Conservation (phyloP, 2,329 filamentous ascomycete species). For the Ceratocystis alfenasii region DNA sequence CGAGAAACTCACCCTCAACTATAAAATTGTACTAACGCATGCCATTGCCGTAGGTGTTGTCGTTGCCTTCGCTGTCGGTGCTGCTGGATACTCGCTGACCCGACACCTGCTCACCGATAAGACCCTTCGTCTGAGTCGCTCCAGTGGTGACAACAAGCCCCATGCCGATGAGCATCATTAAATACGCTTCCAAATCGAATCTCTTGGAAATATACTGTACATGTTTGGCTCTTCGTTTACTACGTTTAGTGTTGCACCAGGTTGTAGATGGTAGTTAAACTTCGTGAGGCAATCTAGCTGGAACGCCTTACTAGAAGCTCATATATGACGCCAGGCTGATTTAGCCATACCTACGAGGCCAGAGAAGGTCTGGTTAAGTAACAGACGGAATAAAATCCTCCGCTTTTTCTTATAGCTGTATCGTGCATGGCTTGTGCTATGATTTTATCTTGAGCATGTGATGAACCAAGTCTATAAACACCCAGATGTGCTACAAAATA, state of each 20-base stretch:
- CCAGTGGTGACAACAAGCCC: conserved; percentile 32
- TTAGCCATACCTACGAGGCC: background rate
- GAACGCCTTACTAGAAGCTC: background rate
- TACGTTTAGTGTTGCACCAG: conserved; percentile 3
- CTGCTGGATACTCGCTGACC: conserved; percentile 67
- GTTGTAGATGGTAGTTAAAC: background rate
- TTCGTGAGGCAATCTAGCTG: background rate
- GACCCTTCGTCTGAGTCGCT: conserved; percentile 75
- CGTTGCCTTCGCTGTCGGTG: conserved; percentile 69
- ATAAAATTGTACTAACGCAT: conserved; percentile 25
- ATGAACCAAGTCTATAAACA: background rate
- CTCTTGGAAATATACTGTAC: conserved; percentile 23
- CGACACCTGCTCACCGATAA: conserved; percentile 83
- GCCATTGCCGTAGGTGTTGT: conserved; percentile 54
- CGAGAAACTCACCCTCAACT: conserved; percentile 22
- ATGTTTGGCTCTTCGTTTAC: conserved; percentile 5
- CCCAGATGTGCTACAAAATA: background rate
- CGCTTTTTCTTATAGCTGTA: conserved; percentile 13
- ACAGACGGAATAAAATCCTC: conserved; percentile 13
- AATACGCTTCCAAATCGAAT: conserved; percentile 24
- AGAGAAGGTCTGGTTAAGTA: background rate
- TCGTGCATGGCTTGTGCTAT: background rate
- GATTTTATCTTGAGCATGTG: background rate
- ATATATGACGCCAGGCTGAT: background rate
- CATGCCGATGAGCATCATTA: conserved; percentile 29